These are phyloP conservation scores for Rosa hybrid DNA, from an alignment of 331 rosid species.

Conservation along the genomic window DNA sequence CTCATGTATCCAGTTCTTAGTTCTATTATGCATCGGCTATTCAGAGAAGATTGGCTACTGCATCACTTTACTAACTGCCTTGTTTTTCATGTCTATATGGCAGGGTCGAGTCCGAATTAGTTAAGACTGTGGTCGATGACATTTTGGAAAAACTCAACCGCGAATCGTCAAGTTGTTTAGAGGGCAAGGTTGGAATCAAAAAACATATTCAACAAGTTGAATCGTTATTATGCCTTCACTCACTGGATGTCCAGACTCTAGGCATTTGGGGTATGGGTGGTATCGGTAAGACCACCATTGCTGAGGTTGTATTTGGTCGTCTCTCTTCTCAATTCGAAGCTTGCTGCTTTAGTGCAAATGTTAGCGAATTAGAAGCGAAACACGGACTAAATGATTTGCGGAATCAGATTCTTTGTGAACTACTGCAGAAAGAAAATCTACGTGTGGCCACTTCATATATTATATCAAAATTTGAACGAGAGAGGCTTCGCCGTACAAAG, in stretches of 20 bases:
- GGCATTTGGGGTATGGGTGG: neutral
- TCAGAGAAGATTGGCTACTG: neutral
- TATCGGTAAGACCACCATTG: neutral
- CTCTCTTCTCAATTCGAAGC: too few species aligned
- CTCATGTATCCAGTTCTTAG: neutral
- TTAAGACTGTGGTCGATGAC: neutral
- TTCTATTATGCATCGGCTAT: too few species aligned
- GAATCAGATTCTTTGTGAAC: constrained; percentile 25
- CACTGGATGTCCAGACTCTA: neutral
- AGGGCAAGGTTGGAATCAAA: neutral
- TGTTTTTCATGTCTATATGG: neutral
- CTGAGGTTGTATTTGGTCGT: neutral
- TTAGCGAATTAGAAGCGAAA: neutral
- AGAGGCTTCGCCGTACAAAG: constrained; percentile 24
- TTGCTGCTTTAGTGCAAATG: neutral
- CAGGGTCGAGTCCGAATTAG: neutral
- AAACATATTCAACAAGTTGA: neutral
- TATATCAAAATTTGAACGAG: constrained; percentile 19
- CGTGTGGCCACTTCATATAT: constrained; percentile 18
- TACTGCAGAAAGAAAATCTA: constrained; percentile 17
- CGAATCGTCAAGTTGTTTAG: neutral
- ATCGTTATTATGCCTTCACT: neutral
- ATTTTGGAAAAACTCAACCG: neutral
- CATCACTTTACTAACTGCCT: neutral
- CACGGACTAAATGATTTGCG: constrained; percentile 22